Conservation (phyloP, 305 asterid genomes). For the Salvia sclarea region DNA sequence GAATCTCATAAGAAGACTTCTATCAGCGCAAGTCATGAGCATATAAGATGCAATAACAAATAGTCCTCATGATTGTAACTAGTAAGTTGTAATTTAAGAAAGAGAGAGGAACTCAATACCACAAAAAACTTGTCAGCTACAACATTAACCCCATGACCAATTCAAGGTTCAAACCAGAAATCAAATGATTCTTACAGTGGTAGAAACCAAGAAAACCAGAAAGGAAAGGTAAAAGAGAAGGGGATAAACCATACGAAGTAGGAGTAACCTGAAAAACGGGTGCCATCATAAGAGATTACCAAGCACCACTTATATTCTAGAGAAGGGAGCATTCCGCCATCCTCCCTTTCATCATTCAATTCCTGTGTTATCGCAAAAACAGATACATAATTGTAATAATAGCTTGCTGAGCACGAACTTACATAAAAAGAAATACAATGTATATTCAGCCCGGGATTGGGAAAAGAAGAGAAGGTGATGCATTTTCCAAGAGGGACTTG, state of each 20-base stretch:
- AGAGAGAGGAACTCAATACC: conserved; percentile 3
- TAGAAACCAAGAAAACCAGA: neutral
- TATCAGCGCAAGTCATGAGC: neutral
- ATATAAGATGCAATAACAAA: conserved; percentile 18
- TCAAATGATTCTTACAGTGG: conserved; percentile 3
- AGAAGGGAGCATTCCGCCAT: conserved; percentile 31
- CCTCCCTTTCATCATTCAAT: conserved; percentile 33
- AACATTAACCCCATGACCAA: conserved; percentile 10
- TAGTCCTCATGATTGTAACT: neutral
- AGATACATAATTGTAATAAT: conserved; percentile 9
- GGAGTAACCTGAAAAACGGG: conserved; percentile 73
- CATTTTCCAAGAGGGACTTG: neutral
- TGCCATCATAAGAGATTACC: conserved; percentile 81
- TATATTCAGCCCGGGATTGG: neutral
- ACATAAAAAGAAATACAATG: neutral
- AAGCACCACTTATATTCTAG: conserved; percentile 71
- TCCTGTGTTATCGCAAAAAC: conserved; percentile 38
- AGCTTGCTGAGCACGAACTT: conserved; percentile 14
- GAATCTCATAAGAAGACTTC: conserved; percentile 6
- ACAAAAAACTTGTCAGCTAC: neutral
- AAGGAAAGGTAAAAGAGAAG: neutral
- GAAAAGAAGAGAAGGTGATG: neutral
- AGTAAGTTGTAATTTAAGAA: neutral
- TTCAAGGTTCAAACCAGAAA: neutral
- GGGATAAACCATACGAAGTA: neutral